Percentiles rank a stretch among this genome's conserved stretches.
phyloP scores from a whole-genome alignment of 1,284 basidiomycete genomes.

The Takashimella tepidaria region DNA sequence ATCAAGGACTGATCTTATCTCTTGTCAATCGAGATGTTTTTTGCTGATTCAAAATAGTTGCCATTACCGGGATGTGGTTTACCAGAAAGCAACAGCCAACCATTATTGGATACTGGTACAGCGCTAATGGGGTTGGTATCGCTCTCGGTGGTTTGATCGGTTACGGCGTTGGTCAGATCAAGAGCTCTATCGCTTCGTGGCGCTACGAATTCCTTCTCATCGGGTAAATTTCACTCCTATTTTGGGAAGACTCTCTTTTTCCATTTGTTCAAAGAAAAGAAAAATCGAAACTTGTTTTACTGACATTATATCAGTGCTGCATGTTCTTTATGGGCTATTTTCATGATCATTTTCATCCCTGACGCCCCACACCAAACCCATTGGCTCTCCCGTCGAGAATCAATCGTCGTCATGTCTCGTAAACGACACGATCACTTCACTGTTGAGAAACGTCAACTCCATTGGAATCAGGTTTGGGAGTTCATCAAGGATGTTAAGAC shows the following conservation, averaged over 20 bases:
- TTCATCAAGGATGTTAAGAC: slow-evolving; percentile 40
- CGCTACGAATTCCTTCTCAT: slow-evolving; percentile 45
- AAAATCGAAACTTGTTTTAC: background rate
- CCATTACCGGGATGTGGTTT: slow-evolving; percentile 35
- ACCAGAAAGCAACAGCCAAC: slow-evolving; percentile 38
- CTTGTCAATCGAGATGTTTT: background rate
- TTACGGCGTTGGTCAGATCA: slow-evolving; percentile 40
- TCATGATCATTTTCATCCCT: slow-evolving; percentile 32
- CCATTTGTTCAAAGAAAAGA: no score
- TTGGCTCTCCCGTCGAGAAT: slow-evolving; percentile 41
- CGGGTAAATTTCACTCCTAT: slow-evolving; percentile 13
- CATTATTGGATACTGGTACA: slow-evolving; percentile 38
- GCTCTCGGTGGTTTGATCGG: slow-evolving; percentile 36
- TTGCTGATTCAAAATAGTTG: no score
- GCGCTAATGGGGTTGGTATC: slow-evolving; percentile 35
- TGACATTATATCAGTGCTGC: slow-evolving; percentile 12
- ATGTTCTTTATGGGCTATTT: slow-evolving; percentile 34
- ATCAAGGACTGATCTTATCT: background rate
- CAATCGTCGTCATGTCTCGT: slow-evolving; percentile 42
- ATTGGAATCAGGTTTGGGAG: slow-evolving; percentile 45
- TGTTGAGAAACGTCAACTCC: slow-evolving; percentile 46
- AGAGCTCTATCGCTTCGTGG: slow-evolving; percentile 33
- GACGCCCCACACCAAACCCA: slow-evolving; percentile 28
- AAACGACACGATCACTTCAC: slow-evolving; percentile 45
- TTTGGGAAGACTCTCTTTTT: background rate